Conservation (phyloP, 75 land plant genomes). For the Picea glauca region DNA sequence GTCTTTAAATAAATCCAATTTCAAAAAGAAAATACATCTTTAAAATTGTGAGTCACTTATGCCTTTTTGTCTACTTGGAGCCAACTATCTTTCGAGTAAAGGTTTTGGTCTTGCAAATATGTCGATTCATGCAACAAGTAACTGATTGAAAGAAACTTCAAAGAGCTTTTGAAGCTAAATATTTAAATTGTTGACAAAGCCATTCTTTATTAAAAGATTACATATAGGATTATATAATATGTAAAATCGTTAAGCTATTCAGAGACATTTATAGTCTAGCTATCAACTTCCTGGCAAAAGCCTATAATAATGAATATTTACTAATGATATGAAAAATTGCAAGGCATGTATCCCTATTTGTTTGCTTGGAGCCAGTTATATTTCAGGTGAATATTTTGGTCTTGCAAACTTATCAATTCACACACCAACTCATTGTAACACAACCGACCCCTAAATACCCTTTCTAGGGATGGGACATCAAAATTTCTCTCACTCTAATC, state of each 20-base stretch:
- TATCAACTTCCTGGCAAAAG: background rate
- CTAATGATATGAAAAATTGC: background rate
- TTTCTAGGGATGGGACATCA: no score
- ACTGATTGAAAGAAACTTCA: background rate
- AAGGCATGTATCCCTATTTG: no score
- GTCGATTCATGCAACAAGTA: background rate
- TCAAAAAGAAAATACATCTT: no score
- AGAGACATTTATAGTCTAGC: background rate
- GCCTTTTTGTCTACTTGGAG: constrained; percentile 79
- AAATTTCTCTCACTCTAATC: no score
- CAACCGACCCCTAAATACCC: no score
- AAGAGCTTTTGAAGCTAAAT: background rate
- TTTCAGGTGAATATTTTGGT: no score
- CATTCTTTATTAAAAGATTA: background rate
- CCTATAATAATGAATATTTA: background rate
- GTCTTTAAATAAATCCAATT: no score
- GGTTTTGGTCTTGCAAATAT: background rate
- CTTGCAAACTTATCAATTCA: no score
- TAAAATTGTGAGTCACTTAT: constrained; percentile 1
- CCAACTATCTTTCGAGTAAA: constrained; percentile 74
- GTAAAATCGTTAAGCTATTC: background rate
- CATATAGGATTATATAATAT: background rate
- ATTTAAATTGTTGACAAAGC: background rate
- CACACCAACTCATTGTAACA: no score
- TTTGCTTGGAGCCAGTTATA: no score